Conservation (phyloP, 768 basidiomycete species). For the Termitomyces eurrhizus region DNA sequence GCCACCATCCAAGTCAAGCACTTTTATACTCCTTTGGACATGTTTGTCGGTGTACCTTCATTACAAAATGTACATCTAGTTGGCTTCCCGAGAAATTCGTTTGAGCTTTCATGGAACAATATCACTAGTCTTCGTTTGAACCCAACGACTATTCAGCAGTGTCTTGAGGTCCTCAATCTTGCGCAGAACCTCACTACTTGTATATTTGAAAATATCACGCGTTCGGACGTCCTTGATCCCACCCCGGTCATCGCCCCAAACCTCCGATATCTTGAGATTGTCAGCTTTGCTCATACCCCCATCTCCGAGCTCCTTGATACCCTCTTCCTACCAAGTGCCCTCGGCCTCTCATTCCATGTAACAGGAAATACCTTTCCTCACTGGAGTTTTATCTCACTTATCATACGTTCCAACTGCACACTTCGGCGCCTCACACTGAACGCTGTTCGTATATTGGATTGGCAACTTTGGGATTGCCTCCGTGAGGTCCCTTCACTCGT, state of each 20-base stretch:
- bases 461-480: conserved; percentile 17
- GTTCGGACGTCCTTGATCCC: conserved; percentile 18
- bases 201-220: conserved; percentile 16
- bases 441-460: conserved; percentile 15
- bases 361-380: conserved; percentile 18
- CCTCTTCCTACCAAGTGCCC: conserved; percentile 10
- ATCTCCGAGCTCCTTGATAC: conserved; percentile 19
- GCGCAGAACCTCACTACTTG: conserved; percentile 15
- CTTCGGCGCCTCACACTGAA: conserved; percentile 15
- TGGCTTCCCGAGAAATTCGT: conserved; percentile 13
- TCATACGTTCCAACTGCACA: conserved; percentile 13
- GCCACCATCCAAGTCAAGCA: conserved; percentile 6
- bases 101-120: conserved; percentile 12
- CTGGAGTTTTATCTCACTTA: conserved; percentile 19
- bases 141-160: conserved; percentile 18
- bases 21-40: conserved; percentile 6
- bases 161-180: conserved; percentile 11
- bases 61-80: conserved; percentile 13
- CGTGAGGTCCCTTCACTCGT: conserved; percentile 11
- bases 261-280: conserved; percentile 15
- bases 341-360: conserved; percentile 15
- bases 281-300: conserved; percentile 15
- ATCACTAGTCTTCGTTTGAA: conserved; percentile 15
- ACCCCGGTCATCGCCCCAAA: conserved; percentile 10
- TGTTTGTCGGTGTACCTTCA: conserved; percentile 12